Conservation (phyloP, 2,329 filamentous ascomycete genomes). For the Cyclaneusma minus region DNA sequence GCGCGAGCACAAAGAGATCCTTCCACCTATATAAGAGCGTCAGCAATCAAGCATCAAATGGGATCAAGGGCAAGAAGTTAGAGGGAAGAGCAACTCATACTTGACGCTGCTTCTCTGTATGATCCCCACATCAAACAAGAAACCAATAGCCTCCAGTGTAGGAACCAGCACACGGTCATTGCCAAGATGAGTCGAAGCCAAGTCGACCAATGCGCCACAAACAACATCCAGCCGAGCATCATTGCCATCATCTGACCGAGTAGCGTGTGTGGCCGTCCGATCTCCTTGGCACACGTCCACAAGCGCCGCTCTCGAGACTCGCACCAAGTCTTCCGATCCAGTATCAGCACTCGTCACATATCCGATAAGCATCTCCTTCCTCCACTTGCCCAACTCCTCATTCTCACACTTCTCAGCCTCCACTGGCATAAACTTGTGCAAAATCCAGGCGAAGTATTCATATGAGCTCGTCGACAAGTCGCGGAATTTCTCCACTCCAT, state of each 20-base stretch:
- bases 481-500: too few relatives aligned
- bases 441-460: conserved; percentile 9
- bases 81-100: conserved; percentile 5
- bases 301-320: conserved; percentile 51
- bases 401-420: conserved; percentile 16
- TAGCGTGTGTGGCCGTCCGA: conserved; percentile 19
- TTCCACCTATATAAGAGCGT: conserved; percentile 27
- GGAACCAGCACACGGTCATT: conserved; percentile 59
- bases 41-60: conserved; percentile 3
- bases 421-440: conserved; percentile 9
- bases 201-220: conserved; percentile 33
- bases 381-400: conserved; percentile 23
- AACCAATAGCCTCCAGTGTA: conserved; percentile 60
- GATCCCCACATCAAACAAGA: conserved; percentile 51
- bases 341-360: conserved; percentile 60
- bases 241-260: not conserved
- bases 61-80: not conserved
- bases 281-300: conserved; percentile 31
- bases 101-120: conserved; percentile 23
- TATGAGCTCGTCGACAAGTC: conserved; percentile 20
- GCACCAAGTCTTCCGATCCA: conserved; percentile 62
- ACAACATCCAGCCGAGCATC: conserved; percentile 22
- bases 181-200: conserved; percentile 34
- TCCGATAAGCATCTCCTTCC: conserved; percentile 44
- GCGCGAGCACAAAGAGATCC: conserved; percentile 51